Evolutionary conservation across 805 yeast genomes (phyloP).

Genomic region (Nakazawaea laoshanensis): DNA sequence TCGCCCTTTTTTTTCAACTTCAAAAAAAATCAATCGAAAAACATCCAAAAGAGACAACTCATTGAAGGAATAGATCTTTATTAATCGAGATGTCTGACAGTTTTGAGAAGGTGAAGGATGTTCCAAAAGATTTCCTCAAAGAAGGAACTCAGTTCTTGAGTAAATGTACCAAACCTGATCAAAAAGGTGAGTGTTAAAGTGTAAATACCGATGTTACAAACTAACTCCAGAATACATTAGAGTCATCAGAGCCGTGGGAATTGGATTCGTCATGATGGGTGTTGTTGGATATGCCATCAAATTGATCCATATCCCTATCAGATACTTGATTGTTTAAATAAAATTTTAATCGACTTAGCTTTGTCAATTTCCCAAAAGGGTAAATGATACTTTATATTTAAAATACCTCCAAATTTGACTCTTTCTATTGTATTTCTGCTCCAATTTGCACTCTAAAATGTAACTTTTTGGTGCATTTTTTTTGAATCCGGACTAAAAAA

Average conservation of each 20-base stretch:
- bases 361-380: too few species aligned
- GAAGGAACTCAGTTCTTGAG: conserved; percentile 85
- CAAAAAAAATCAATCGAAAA: too few species aligned
- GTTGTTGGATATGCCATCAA: conserved; percentile 94
- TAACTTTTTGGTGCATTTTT: too few species aligned
- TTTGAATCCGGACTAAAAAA: too few species aligned
- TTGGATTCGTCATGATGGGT: conserved; percentile 97
- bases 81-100: conserved; percentile 39
- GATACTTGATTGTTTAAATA: conserved; percentile 83
- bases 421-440: too few species aligned
- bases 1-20: neutral
- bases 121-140: conserved; percentile 84
- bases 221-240: conserved; percentile 64
- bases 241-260: conserved; percentile 91
- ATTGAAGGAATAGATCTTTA: neutral
- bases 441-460: too few species aligned
- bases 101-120: conserved; percentile 71
- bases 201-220: conserved; percentile 2
- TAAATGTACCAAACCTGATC: conserved; percentile 89
- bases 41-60: too few species aligned
- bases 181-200: conserved; percentile 47
- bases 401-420: too few species aligned
- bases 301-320: conserved; percentile 89
- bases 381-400: too few species aligned
- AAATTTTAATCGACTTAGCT: too few species aligned